A percentile compares a stretch with the other conserved stretches of the same genome.
phyloP scores from a whole-genome alignment of 176 grass and related monocot genomes.

The Zizania latifolia region DNA sequence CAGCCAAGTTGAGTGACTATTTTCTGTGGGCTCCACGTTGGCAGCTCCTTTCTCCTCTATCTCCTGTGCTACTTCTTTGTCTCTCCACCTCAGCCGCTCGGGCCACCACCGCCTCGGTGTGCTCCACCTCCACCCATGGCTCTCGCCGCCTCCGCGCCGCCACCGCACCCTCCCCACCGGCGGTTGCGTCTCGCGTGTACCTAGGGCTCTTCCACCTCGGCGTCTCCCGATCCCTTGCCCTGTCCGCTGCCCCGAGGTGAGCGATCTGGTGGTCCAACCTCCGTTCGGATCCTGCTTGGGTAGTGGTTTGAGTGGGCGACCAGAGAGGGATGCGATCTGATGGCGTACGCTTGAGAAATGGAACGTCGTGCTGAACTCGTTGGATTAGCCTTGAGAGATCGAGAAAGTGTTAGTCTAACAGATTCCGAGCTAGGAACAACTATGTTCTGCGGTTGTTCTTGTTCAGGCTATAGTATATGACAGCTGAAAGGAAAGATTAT shows the following conservation, averaged over 20 bases:
- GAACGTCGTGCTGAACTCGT: too few species aligned
- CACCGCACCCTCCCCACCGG: not conserved
- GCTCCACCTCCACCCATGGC: slow-evolving; percentile 32
- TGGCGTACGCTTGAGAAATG: too few species aligned
- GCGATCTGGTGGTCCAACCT: too few species aligned
- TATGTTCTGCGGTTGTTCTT: not conserved
- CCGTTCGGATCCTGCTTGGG: too few species aligned
- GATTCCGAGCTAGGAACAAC: not conserved
- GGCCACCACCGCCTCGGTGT: too few species aligned
- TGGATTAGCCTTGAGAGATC: not conserved
- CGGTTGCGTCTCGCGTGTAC: not conserved
- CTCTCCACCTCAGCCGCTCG: too few species aligned
- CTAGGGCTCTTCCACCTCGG: not conserved
- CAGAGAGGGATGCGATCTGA: not conserved
- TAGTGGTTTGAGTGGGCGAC: not conserved
- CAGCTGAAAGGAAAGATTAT: not conserved
- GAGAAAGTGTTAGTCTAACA: not conserved
- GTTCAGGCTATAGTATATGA: too few species aligned
- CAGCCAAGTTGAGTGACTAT: too few species aligned
- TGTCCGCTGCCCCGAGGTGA: slow-evolving; percentile 18
- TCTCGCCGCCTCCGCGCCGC: slow-evolving; percentile 17
- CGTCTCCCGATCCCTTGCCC: not conserved
- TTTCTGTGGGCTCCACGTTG: too few species aligned
- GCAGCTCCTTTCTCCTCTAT: too few species aligned
- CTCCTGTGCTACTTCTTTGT: too few species aligned